Conservation (phyloP, 441 rosid species). For the Aquilaria agallochum region DNA sequence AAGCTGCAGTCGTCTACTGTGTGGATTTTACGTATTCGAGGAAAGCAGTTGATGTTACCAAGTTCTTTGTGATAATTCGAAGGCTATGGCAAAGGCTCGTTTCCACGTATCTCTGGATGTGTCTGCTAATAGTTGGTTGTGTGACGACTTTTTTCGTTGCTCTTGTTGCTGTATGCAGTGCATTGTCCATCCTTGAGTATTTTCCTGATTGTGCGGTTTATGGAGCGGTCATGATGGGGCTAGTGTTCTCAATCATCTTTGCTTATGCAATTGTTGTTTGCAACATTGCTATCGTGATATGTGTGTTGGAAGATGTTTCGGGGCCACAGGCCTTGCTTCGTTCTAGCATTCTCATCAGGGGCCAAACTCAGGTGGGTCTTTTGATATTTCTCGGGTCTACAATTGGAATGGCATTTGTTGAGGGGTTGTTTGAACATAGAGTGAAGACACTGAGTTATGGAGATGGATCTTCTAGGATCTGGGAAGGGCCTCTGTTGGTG, state of each 20-base stretch:
- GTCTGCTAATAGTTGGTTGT: slow-evolving; percentile 52
- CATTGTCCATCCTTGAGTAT: slow-evolving; percentile 49
- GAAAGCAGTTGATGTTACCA: slow-evolving; percentile 38
- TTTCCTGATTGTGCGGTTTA: slow-evolving; percentile 54
- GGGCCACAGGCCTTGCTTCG: slow-evolving; percentile 66
- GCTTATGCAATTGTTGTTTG: slow-evolving; percentile 76
- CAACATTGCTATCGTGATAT: slow-evolving; percentile 65
- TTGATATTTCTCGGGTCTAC: slow-evolving; percentile 82
- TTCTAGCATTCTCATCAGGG: slow-evolving; percentile 66
- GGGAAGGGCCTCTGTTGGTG: slow-evolving; percentile 93
- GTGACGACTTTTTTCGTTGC: slow-evolving; percentile 62
- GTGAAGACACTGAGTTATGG: slow-evolving; percentile 88
- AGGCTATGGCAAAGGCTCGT: slow-evolving; percentile 71
- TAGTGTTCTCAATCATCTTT: slow-evolving; percentile 76
- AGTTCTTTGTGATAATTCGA: slow-evolving; percentile 42
- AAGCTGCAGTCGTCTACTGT: slow-evolving; percentile 71
- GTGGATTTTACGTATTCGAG: slow-evolving; percentile 76
- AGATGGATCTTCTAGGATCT: slow-evolving; percentile 84
- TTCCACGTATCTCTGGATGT: slow-evolving; percentile 66
- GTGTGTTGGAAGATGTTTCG: slow-evolving; percentile 85
- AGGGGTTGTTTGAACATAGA: slow-evolving; percentile 90
- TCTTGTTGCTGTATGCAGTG: slow-evolving; percentile 49
- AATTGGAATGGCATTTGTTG: slow-evolving; percentile 68
- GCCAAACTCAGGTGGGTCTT: slow-evolving; percentile 91
- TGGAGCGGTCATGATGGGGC: slow-evolving; percentile 47